A percentile compares a stretch with the other conserved stretches of the same genome.
These are phyloP conservation scores for Didymella arachidicola DNA, from an alignment of 2,329 filamentous ascomycete species.

Conservation along the genomic window DNA sequence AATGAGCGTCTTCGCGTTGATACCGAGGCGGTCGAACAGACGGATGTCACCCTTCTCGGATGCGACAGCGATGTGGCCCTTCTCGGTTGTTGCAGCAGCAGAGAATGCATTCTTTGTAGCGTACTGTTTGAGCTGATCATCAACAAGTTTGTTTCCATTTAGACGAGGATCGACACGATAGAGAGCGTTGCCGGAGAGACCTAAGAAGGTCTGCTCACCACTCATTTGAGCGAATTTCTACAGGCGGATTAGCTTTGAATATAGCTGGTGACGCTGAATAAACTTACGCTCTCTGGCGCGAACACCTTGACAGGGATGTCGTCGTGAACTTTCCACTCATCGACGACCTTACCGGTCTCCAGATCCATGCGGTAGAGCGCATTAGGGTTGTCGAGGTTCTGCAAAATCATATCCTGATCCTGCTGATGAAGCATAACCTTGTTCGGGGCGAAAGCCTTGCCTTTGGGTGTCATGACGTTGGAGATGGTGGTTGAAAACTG, in stretches of 20 bases:
- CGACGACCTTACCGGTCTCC: conserved; percentile 96
- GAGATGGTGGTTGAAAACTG: conserved; percentile 98
- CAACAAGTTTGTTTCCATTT: conserved; percentile 89
- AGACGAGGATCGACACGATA: conserved; percentile 94
- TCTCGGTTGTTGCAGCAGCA: conserved; percentile 89
- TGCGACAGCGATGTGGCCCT: conserved; percentile 95
- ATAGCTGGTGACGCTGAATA: neutral
- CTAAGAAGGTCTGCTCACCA: conserved; percentile 91
- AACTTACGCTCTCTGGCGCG: conserved; percentile 79
- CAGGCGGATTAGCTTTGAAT: conserved; percentile 30
- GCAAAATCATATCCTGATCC: conserved; percentile 87
- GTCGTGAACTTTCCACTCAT: conserved; percentile 98
- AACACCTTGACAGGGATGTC: conserved; percentile 93
- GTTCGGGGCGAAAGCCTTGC: conserved; percentile 84
- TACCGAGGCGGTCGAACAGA: conserved; percentile 93
- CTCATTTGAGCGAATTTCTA: conserved; percentile 98
- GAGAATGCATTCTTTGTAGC: conserved; percentile 97
- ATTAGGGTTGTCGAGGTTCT: conserved; percentile 83
- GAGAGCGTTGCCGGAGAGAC: conserved; percentile 89
- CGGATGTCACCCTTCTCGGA: conserved; percentile 98
- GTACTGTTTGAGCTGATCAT: conserved; percentile 93
- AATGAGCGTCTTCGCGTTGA: conserved; percentile 97
- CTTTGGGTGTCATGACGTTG: conserved; percentile 87
- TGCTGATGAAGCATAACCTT: conserved; percentile 97
- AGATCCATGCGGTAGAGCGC: conserved; percentile 97